These are phyloP conservation scores for Amauroascus verrucosus DNA, from an alignment of 2,329 filamentous ascomycete genomes.

Conservation along the genomic window DNA sequence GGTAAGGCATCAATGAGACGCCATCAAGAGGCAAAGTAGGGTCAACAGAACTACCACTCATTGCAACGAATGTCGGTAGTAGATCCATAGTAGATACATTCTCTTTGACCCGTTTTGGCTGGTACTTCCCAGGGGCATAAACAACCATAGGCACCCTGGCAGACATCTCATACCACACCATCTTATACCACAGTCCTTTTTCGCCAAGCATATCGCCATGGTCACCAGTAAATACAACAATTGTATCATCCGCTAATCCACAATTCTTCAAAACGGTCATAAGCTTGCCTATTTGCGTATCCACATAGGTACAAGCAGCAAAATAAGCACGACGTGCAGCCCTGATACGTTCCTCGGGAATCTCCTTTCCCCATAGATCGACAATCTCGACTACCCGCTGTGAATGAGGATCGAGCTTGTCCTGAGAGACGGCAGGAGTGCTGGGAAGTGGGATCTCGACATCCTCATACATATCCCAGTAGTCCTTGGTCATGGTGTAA, in stretches of 20 bases:
- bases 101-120: constrained; percentile 63
- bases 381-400: constrained; percentile 76
- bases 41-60: constrained; percentile 62
- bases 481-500: constrained; percentile 87
- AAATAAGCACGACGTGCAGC: constrained; percentile 82
- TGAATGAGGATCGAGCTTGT: constrained; percentile 77
- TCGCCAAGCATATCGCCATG: constrained; percentile 96
- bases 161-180: constrained; percentile 90
- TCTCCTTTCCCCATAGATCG: constrained; percentile 74
- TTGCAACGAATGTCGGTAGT: constrained; percentile 74
- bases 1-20: constrained; percentile 66
- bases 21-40: constrained; percentile 75
- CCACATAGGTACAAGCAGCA: constrained; percentile 84
- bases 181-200: constrained; percentile 88
- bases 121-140: constrained; percentile 65
- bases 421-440: constrained; percentile 59
- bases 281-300: constrained; percentile 80
- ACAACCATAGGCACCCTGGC: constrained; percentile 81
- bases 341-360: constrained; percentile 77
- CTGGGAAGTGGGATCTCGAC: constrained; percentile 79
- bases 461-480: constrained; percentile 83
- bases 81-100: constrained; percentile 89
- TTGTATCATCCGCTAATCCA: constrained; percentile 71
- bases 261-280: constrained; percentile 68
- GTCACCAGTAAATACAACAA: constrained; percentile 85